Evolutionary conservation across 2,329 filamentous ascomycete genomes (phyloP).

Genomic region (Aspergillus sp.): DNA sequence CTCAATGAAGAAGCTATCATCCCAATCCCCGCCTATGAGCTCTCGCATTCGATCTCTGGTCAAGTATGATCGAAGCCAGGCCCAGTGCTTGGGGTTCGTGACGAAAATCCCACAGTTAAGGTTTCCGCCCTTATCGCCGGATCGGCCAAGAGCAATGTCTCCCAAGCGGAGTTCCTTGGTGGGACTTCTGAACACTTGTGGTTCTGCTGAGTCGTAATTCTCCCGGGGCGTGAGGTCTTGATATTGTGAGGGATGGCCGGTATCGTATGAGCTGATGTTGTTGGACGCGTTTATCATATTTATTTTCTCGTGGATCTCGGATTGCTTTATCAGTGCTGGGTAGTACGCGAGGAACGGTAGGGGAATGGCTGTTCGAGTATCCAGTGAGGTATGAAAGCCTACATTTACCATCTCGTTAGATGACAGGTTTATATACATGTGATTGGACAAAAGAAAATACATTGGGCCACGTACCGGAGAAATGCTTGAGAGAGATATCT

Average conservation of each 20-base stretch:
- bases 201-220: conserved; percentile 23
- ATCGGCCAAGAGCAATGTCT: conserved; percentile 47
- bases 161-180: conserved; percentile 43
- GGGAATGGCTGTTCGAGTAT: conserved; percentile 44
- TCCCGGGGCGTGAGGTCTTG: conserved; percentile 13
- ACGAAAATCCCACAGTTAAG: conserved; percentile 47
- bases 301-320: conserved; percentile 30
- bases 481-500: conserved; percentile 48
- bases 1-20: conserved; percentile 46
- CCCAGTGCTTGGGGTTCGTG: conserved; percentile 25
- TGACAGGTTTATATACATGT: too few relatives aligned
- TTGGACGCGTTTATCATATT: conserved; percentile 21
- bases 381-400: conserved; percentile 48
- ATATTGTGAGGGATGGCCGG: conserved; percentile 22
- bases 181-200: conserved; percentile 21
- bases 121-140: conserved; percentile 46
- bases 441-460: too few relatives aligned
- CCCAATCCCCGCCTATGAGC: conserved; percentile 49
- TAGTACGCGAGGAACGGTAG: conserved; percentile 47
- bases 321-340: conserved; percentile 38
- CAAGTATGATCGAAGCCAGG: conserved; percentile 46
- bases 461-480: conserved; percentile 27
- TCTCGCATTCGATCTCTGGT: conserved; percentile 40
- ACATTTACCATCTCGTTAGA: too few relatives aligned
- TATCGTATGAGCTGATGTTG: conserved; percentile 9